These are phyloP conservation scores for Podila epigama DNA, from an alignment of 192 early-diverging fungal genomes.

Conservation along the genomic window DNA sequence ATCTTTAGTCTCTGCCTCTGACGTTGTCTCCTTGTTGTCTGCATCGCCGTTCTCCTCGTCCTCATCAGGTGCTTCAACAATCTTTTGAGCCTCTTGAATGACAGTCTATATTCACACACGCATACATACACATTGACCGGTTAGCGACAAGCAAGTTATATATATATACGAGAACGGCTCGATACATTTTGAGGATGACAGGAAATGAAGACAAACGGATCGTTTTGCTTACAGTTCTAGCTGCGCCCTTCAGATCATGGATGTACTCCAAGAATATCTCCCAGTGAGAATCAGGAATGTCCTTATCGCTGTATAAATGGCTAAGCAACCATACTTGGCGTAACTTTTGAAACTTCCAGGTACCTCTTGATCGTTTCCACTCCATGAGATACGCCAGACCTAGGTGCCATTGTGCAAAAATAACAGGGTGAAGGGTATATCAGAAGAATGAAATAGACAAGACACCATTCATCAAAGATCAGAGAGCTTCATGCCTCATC, in stretches of 20 bases:
- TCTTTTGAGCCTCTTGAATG: conserved; percentile 40
- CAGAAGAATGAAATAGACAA: not conserved
- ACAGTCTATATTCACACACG: conserved; percentile 29
- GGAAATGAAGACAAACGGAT: not conserved
- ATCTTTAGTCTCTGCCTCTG: not conserved
- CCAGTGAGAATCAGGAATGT: conserved; percentile 40
- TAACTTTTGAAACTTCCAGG: conserved; percentile 54
- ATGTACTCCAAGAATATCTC: conserved; percentile 49
- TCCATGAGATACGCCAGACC: conserved; percentile 41
- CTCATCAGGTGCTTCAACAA: conserved; percentile 35
- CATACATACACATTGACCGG: not conserved
- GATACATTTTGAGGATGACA: not conserved
- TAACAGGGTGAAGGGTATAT: not conserved
- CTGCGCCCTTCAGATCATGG: conserved; percentile 41
- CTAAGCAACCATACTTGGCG: conserved; percentile 50
- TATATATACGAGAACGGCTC: not conserved
- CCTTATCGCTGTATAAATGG: conserved; percentile 37
- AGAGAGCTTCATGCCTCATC: not conserved
- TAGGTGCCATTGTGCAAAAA: not conserved
- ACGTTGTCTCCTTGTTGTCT: not conserved
- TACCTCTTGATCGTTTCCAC: conserved; percentile 31
- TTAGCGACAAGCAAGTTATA: not conserved
- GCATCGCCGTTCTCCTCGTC: conserved; percentile 16
- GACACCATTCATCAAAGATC: not conserved
- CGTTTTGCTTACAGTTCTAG: conserved; percentile 38